Evolutionary conservation across 176 grass and related monocot genomes (phyloP), one percentile per base, ranked within the genome.

Genomic region (Pontederia paniculata): DNA sequence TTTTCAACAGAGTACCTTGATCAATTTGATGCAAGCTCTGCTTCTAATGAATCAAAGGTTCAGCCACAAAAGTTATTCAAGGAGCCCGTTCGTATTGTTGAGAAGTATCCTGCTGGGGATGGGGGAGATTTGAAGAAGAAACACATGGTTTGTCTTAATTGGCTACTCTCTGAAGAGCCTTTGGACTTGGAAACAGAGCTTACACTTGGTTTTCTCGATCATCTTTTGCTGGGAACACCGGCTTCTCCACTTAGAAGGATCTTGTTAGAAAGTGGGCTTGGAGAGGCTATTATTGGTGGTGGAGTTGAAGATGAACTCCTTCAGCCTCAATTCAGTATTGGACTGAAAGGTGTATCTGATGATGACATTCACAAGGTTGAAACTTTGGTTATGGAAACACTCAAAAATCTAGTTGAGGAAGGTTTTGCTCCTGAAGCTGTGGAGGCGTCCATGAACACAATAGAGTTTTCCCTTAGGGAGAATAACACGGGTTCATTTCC

Each of bases 231-330:
- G 62, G 93, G 93, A 44, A 98, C 93, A 37, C 83, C 83, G 14
- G 93, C 93, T 77, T 98, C 93, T 74, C 83, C 86, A 58, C 80
- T 98, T 65, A 76, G 93, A 72, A 88, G 74, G 42, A 82, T 79
- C 70, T 72, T 98, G 72, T 80, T 98, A 68, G 86, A 91, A 84
- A 98, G 93, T 74, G 72, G 75, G 55, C 57, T 98, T 55, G 93
- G 87, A 70, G 93, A 91, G 74, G 82, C 86, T 48, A 90, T 91
- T 23, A 77, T 98, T 20, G 93, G 93, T 31, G 86, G 93, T 77
- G 93, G 93, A 82, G 53, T 98, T 75, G 93, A 98, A 66, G 86
- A 98, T 81, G 93, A 91, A 44, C 77, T 98, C 51, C 86, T 98
- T 74, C 93, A 98, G 48, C 86, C 93, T 23, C 83, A 88, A 41